These are phyloP conservation scores for Alternaria sp. DNA, from an alignment of 2,329 filamentous ascomycete species.

Conservation along the genomic window DNA sequence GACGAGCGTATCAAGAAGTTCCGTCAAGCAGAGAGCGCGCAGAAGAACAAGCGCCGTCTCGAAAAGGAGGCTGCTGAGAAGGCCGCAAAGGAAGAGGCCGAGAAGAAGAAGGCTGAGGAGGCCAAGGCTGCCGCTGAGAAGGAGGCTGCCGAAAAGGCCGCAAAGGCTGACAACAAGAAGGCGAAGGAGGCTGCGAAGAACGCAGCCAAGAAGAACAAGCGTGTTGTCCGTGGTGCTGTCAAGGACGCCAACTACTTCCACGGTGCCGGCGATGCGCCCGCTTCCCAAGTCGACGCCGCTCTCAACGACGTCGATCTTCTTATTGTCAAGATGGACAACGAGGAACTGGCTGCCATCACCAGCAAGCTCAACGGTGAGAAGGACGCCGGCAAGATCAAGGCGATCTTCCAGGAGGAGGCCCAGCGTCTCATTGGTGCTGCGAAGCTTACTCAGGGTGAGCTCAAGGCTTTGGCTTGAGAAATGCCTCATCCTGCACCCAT, in stretches of 20 bases:
- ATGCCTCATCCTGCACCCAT: constrained; percentile 6
- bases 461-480: constrained; percentile 66
- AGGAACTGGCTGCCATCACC: constrained; percentile 87
- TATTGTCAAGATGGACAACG: constrained; percentile 86
- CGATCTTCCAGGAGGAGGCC: constrained; percentile 79
- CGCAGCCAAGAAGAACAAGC: constrained; percentile 99
- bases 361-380: constrained; percentile 80
- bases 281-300: constrained; percentile 81
- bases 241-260: constrained; percentile 99
- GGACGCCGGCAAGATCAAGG: constrained; percentile 85
- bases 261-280: constrained; percentile 71
- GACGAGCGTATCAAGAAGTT: constrained; percentile 99
- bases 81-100: constrained; percentile 84
- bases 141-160: constrained; percentile 84
- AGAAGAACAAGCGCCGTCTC: constrained; percentile 93
- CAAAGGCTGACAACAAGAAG: constrained; percentile 89
- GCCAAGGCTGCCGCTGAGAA: constrained; percentile 82
- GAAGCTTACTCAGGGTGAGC: constrained; percentile 85
- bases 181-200: constrained; percentile 98
- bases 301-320: constrained; percentile 86
- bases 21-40: constrained; percentile 87
- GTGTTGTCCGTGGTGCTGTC: constrained; percentile 89
- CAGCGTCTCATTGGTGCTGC: constrained; percentile 80
- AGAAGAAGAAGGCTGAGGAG: constrained; percentile 83
- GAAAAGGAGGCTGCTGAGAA: constrained; percentile 94